Percentiles rank a stretch among this genome's conserved stretches.
phyloP scores from a whole-genome alignment of 441 rosid genomes.

The Flueggea neowawraea region DNA sequence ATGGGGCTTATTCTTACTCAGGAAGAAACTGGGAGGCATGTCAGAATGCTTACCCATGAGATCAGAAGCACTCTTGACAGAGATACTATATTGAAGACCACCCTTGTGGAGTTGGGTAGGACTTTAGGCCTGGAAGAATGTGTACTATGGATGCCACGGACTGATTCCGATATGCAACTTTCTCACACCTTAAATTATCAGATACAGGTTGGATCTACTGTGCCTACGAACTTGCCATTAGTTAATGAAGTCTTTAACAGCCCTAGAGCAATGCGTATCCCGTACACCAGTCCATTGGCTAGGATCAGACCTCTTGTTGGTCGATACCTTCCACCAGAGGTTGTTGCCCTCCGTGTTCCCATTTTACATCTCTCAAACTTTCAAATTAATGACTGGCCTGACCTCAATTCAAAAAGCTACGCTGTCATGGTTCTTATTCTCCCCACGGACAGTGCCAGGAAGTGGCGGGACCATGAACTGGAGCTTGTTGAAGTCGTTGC shows the following conservation, averaged over 20 bases:
- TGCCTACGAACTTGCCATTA: slow-evolving; percentile 52
- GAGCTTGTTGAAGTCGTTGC: slow-evolving; percentile 94
- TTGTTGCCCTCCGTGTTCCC: slow-evolving; percentile 94
- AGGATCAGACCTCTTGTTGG: slow-evolving; percentile 67
- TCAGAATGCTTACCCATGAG: slow-evolving; percentile 95
- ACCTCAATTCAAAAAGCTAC: slow-evolving; percentile 68
- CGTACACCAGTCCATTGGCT: slow-evolving; percentile 69
- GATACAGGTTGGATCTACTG: slow-evolving; percentile 54
- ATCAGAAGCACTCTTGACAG: slow-evolving; percentile 90
- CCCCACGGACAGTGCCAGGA: slow-evolving; percentile 74
- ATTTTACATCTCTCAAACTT: slow-evolving; percentile 77
- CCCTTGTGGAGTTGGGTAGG: slow-evolving; percentile 87
- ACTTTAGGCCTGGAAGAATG: slow-evolving; percentile 86
- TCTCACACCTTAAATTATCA: slow-evolving; percentile 69
- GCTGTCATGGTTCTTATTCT: slow-evolving; percentile 92
- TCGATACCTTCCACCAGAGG: slow-evolving; percentile 61
- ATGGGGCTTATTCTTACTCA: slow-evolving; percentile 91
- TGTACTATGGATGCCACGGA: slow-evolving; percentile 93
- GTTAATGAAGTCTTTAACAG: slow-evolving; percentile 68
- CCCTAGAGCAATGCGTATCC: slow-evolving; percentile 60
- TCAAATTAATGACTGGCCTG: slow-evolving; percentile 85
- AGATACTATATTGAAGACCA: slow-evolving; percentile 75
- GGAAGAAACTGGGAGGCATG: slow-evolving; percentile 97
- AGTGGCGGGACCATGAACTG: slow-evolving; percentile 90
- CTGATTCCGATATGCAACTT: slow-evolving; percentile 58